phyloP scores from a whole-genome alignment of 2,329 filamentous ascomycete genomes.

The Calonectria ilicicola region DNA sequence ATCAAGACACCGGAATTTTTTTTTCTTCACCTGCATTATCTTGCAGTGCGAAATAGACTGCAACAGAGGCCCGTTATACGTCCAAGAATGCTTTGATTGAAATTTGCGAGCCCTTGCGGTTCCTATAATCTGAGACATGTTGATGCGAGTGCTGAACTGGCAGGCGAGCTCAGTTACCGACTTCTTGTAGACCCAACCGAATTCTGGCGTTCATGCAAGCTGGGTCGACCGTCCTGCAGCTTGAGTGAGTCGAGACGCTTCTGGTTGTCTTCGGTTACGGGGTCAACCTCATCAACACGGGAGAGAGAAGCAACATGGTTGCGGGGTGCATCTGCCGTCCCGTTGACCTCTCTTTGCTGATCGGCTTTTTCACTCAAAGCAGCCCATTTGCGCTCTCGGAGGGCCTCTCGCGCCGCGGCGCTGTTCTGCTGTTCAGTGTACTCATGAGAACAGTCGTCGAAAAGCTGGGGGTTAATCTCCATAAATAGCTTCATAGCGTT shows the following conservation, averaged over 20 bases:
- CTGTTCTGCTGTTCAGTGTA: conserved; percentile 97
- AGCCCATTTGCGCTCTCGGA: conserved; percentile 90
- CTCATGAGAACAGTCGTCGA: conserved; percentile 98
- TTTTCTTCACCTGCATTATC: conserved; percentile 7
- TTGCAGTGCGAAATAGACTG: conserved; percentile 3
- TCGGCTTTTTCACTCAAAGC: conserved; percentile 84
- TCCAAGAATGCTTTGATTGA: conserved; percentile 23
- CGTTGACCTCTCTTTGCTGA: conserved; percentile 65
- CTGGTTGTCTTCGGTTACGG: conserved; percentile 83
- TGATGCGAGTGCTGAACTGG: conserved; percentile 16
- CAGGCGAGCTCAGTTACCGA: conserved; percentile 53
- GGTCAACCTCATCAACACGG: conserved; percentile 81
- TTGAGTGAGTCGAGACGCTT: conserved; percentile 91
- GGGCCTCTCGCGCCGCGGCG: conserved; percentile 84
- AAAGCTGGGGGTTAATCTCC: conserved; percentile 98
- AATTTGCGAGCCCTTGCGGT: conserved; percentile 21
- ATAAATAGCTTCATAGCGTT: conserved; percentile 99
- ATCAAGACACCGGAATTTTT: conserved; percentile 5
- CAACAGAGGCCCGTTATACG: conserved; percentile 8
- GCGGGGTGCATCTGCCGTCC: conserved; percentile 47
- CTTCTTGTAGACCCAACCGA: conserved; percentile 67
- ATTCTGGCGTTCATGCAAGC: conserved; percentile 69
- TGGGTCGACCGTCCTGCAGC: conserved; percentile 80
- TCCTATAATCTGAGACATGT: conserved; percentile 22
- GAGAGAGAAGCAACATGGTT: conserved; percentile 58